These are phyloP conservation scores for Tulasnella sp. DNA, from an alignment of 768 basidiomycete genomes.

Conservation along the genomic window DNA sequence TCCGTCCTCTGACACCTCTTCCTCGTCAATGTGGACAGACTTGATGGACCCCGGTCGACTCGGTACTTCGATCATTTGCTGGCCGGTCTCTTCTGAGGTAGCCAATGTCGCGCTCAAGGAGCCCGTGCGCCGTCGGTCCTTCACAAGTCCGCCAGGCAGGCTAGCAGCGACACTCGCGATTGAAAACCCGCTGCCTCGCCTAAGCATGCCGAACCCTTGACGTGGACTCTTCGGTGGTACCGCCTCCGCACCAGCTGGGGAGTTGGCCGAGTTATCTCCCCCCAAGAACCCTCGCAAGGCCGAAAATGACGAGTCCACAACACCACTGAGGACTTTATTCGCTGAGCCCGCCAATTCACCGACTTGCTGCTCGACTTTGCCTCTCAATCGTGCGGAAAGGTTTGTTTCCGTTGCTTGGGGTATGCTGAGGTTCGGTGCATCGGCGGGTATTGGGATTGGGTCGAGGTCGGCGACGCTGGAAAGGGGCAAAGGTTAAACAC, in stretches of 20 bases:
- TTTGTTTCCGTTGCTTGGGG: slow-evolving; percentile 31
- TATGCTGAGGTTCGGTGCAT: slow-evolving; percentile 38
- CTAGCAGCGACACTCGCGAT: slow-evolving; percentile 63
- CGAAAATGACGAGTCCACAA: slow-evolving; percentile 83
- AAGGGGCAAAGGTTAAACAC: neutral
- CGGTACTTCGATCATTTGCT: slow-evolving; percentile 44
- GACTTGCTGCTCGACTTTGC: slow-evolving; percentile 67
- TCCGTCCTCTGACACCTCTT: neutral
- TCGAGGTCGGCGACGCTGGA: slow-evolving; percentile 63
- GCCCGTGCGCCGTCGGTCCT: slow-evolving; percentile 21
- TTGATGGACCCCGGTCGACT: slow-evolving; percentile 22
- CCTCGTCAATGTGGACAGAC: neutral
- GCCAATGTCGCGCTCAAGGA: neutral
- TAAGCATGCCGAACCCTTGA: slow-evolving; percentile 52
- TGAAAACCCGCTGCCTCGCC: slow-evolving; percentile 55
- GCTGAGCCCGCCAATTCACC: slow-evolving; percentile 57
- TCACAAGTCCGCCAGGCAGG: slow-evolving; percentile 43
- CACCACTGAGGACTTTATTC: slow-evolving; percentile 62
- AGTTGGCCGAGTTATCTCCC: slow-evolving; percentile 24
- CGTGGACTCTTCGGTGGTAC: slow-evolving; percentile 25
- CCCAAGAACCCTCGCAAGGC: slow-evolving; percentile 63
- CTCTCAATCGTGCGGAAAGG: slow-evolving; percentile 46
- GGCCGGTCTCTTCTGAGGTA: slow-evolving; percentile 32
- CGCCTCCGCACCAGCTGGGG: slow-evolving; percentile 16
- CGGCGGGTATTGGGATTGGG: slow-evolving; percentile 59